Conservation (phyloP, 1,284 basidiomycete genomes). For the Tilletia setariae region DNA sequence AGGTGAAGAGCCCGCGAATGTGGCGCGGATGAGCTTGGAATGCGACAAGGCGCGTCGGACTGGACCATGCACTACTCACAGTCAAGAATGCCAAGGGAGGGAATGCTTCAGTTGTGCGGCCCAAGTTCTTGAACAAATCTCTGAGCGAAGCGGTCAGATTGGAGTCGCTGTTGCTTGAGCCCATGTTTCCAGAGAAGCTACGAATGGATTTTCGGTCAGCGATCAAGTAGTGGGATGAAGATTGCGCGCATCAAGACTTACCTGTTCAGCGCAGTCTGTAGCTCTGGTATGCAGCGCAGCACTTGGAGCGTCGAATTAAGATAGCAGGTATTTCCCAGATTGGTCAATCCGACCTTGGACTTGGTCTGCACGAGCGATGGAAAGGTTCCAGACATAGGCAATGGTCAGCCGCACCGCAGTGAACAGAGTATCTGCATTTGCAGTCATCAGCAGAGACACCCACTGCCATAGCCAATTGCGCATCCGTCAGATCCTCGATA, state of each 20-base stretch:
- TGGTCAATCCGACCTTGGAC: constrained; percentile 39
- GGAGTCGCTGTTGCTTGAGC: constrained; percentile 51
- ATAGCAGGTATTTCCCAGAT: constrained; percentile 81
- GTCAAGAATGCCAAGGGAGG: constrained; percentile 71
- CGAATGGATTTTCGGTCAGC: neutral
- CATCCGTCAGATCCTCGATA: constrained; percentile 80
- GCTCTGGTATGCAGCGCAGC: constrained; percentile 81
- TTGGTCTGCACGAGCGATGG: neutral
- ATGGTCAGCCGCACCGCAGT: neutral
- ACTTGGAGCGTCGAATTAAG: constrained; percentile 94
- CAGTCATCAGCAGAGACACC: constrained; percentile 57
- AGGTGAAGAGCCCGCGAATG: neutral
- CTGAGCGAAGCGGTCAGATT: constrained; percentile 63
- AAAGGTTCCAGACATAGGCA: too few relatives aligned
- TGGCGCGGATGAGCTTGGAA: neutral
- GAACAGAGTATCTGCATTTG: neutral
- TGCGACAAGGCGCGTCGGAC: neutral
- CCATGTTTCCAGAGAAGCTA: constrained; percentile 29
- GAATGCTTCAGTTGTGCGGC: constrained; percentile 71
- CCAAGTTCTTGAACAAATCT: constrained; percentile 71
- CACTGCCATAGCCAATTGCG: constrained; percentile 74
- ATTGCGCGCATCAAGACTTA: constrained; percentile 6
- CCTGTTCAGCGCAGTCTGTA: constrained; percentile 59
- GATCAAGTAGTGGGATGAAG: constrained; percentile 56
- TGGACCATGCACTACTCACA: constrained; percentile 17